Evolutionary conservation across 371 early-diverging fungal species (phyloP).

Genomic region (Paraphysoderma sedebokerense): DNA sequence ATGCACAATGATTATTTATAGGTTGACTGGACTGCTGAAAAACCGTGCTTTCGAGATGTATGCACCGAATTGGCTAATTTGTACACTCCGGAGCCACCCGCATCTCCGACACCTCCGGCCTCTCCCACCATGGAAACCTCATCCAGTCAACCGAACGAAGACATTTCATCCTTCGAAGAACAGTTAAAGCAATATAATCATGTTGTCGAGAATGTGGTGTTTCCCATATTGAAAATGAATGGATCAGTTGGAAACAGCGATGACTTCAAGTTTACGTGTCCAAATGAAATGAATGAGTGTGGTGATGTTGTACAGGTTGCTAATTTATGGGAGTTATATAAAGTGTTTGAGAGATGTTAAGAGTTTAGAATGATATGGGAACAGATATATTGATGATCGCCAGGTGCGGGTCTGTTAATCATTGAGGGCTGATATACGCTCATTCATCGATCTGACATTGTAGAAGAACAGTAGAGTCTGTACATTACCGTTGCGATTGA

Average conservation of each 20-base stretch:
- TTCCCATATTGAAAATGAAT: not conserved
- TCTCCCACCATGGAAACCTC: too few relatives aligned
- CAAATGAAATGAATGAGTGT: constrained; percentile 2
- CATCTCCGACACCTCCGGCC: too few relatives aligned
- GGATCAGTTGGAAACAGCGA: constrained; percentile 4
- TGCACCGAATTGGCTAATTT: constrained; percentile 53
- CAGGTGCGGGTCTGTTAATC: too few relatives aligned
- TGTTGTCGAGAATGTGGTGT: constrained; percentile 1
- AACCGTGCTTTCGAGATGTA: constrained; percentile 53
- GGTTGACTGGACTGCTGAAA: constrained; percentile 71
- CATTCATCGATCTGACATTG: too few relatives aligned
- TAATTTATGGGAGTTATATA: constrained; percentile 73
- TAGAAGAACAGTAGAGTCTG: too few relatives aligned
- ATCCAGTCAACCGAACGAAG: constrained; percentile 7
- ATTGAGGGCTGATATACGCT: too few relatives aligned
- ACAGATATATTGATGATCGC: too few relatives aligned
- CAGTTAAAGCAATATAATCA: not conserved
- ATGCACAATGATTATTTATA: constrained; percentile 6
- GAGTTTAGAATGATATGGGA: too few relatives aligned
- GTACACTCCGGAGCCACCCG: constrained; percentile 56
- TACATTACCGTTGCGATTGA: too few relatives aligned
- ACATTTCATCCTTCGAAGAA: not conserved
- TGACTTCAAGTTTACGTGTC: constrained; percentile 6
- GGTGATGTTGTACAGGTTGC: constrained; percentile 43
- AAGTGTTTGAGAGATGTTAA: constrained; percentile 79